phyloP scores from a whole-genome alignment of 2,329 filamentous ascomycete genomes.

The Fusarium buharicum region DNA sequence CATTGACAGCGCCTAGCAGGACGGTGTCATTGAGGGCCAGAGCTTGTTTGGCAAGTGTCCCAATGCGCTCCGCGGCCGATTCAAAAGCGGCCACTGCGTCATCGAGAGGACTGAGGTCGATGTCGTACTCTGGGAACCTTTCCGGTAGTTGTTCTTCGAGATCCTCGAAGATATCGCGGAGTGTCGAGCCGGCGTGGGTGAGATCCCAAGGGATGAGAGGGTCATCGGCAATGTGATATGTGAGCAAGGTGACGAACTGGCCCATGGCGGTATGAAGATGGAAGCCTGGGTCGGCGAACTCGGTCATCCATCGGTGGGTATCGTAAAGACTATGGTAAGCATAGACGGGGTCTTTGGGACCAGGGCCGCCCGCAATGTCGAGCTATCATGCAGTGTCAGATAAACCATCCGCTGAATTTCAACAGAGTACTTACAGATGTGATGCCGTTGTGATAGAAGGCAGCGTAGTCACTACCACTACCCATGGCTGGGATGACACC shows the following conservation, averaged over 20 bases:
- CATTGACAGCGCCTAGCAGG: conserved; percentile 7
- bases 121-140: background rate
- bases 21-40: conserved; percentile 11
- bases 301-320: conserved; percentile 62
- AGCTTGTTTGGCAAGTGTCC: conserved; percentile 5
- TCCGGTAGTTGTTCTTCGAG: conserved; percentile 24
- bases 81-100: conserved; percentile 18
- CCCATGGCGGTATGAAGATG: conserved; percentile 60
- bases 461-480: conserved; percentile 29
- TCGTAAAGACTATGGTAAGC: conserved; percentile 30
- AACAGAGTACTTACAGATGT: conserved; percentile 3
- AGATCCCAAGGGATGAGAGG: conserved; percentile 28
- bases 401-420: rapidly evolving
- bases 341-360: conserved; percentile 27
- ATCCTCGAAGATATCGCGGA: conserved; percentile 27
- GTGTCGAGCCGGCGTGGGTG: conserved; percentile 13
- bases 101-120: conserved; percentile 13
- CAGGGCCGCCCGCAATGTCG: conserved; percentile 31
- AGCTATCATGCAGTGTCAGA: background rate
- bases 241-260: conserved; percentile 44
- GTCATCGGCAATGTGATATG: conserved; percentile 34
- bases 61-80: conserved; percentile 11
- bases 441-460: conserved; percentile 33
- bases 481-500: conserved; percentile 31
- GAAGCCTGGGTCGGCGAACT: conserved; percentile 62